A percentile compares a stretch with the other conserved stretches of the same genome.
Evolutionary conservation across 257 asterid species (phyloP).

Genomic region (Gentiana macrophylla): DNA sequence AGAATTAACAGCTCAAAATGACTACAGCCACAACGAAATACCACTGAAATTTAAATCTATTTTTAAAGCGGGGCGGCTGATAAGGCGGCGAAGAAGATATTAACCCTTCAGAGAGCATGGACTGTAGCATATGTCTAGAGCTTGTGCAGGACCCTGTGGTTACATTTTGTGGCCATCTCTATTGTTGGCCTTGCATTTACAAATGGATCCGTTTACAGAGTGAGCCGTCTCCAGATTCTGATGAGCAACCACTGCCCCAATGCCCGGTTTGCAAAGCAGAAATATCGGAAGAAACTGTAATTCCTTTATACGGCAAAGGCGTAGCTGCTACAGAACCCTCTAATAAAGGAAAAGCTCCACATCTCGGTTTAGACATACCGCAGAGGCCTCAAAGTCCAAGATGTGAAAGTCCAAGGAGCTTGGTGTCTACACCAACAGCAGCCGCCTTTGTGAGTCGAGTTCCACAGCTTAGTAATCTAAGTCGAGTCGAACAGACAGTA

Average conservation of each 20-base stretch:
- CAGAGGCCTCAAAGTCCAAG: conserved; percentile 51
- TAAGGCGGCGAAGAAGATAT: conserved; percentile 16
- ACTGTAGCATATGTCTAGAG: conserved; percentile 74
- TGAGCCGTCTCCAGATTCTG: conserved; percentile 4
- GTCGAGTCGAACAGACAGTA: conserved; percentile 11
- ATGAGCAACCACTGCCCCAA: conserved; percentile 26
- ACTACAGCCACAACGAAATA: conserved; percentile 12
- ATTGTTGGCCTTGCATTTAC: conserved; percentile 87
- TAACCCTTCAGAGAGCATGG: conserved; percentile 37
- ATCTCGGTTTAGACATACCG: conserved; percentile 22
- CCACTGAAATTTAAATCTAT: conserved; percentile 25
- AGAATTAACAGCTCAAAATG: conserved; percentile 16
- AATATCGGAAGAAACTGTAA: conserved; percentile 42
- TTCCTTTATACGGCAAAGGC: conserved; percentile 74
- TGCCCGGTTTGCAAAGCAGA: conserved; percentile 73
- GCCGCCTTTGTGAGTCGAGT: conserved; percentile 6
- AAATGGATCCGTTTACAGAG: conserved; percentile 46
- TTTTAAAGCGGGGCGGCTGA: neutral
- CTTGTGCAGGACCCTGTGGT: conserved; percentile 64
- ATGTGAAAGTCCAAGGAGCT: conserved; percentile 8
- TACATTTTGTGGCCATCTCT: conserved; percentile 83
- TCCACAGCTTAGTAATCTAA: conserved; percentile 23
- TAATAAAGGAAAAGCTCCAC: conserved; percentile 17
- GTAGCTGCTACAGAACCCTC: conserved; percentile 7
- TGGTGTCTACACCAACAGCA: conserved; percentile 9